Percentiles rank a stretch among this genome's conserved stretches.
Evolutionary conservation across 768 basidiomycete species (phyloP).

Genomic region (Leccinum broughii): DNA sequence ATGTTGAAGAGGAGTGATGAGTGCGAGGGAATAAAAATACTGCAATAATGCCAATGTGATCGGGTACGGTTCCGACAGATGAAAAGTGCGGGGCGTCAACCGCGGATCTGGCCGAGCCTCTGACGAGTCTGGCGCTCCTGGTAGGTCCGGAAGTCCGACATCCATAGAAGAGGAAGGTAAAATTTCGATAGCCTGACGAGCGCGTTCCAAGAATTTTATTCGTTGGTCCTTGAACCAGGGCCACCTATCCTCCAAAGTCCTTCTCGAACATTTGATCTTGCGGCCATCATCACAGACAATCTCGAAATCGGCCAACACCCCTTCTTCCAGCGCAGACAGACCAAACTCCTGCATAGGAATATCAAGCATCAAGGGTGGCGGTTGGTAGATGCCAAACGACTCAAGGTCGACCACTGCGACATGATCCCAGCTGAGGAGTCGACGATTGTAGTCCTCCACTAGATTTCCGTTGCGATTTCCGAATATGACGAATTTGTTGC

Average conservation of each 20-base stretch:
- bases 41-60: conserved; percentile 88
- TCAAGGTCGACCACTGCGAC: conserved; percentile 89
- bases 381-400: conserved; percentile 94
- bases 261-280: conserved; percentile 77
- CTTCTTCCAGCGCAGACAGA: conserved; percentile 79
- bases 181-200: conserved; percentile 54
- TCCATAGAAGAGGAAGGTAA: conserved; percentile 64
- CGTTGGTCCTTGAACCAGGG: conserved; percentile 88
- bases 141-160: conserved; percentile 60
- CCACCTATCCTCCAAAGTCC: conserved; percentile 89
- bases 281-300: conserved; percentile 90
- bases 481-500: conserved; percentile 86
- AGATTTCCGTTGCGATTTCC: conserved; percentile 87
- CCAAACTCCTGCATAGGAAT: conserved; percentile 82
- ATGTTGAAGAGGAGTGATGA: conserved; percentile 90
- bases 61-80: conserved; percentile 87
- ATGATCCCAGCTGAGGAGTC: conserved; percentile 89
- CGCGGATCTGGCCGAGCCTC: conserved; percentile 71
- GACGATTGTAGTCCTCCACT: conserved; percentile 90
- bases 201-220: conserved; percentile 55
- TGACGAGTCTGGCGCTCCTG: conserved; percentile 47
- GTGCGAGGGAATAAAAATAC: conserved; percentile 86
- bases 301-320: conserved; percentile 85
- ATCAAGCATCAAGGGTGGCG: conserved; percentile 66
- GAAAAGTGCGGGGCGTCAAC: conserved; percentile 74